Conservation (phyloP, 176 grass and related monocot genomes). For the Oryza officinalis region DNA sequence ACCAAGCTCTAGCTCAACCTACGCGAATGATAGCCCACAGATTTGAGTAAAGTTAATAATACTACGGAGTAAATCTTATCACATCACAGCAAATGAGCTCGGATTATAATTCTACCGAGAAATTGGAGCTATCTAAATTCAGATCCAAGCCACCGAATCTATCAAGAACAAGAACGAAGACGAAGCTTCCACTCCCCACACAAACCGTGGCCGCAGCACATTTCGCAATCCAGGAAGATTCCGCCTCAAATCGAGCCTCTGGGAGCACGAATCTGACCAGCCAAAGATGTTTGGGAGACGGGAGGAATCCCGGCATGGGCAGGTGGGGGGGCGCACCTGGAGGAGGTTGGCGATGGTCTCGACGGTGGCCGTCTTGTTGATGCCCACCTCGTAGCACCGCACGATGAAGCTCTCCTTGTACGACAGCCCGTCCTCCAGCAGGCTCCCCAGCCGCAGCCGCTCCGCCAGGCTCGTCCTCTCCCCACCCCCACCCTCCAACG, state of each 20-base stretch:
- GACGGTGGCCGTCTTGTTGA: slow-evolving; percentile 95
- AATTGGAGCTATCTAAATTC: not conserved
- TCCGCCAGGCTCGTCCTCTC: slow-evolving; percentile 57
- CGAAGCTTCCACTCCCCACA: not conserved
- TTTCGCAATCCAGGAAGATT: slow-evolving; percentile 8
- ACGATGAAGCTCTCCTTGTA: slow-evolving; percentile 96
- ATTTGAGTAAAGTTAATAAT: not conserved
- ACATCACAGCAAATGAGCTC: not conserved
- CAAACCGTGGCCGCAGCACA: not conserved
- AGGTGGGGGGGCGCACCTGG: slow-evolving; percentile 42
- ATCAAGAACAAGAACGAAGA: not conserved
- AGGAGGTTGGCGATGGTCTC: slow-evolving; percentile 96
- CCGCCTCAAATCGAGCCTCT: not conserved
- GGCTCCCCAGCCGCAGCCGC: slow-evolving; percentile 76
- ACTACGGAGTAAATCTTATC: not conserved
- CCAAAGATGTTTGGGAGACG: not conserved
- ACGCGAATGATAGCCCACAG: not conserved
- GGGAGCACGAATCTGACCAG: not conserved
- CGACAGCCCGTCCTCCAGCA: slow-evolving; percentile 77
- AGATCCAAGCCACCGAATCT: not conserved
- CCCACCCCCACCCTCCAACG: not conserved
- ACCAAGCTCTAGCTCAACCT: slow-evolving; percentile 11
- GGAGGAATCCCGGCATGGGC: not conserved
- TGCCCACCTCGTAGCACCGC: slow-evolving; percentile 89
- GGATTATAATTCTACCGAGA: slow-evolving; percentile 2